These are phyloP conservation scores for Harringtonia lauricola DNA, from an alignment of 2,329 filamentous ascomycete species.

Conservation along the genomic window DNA sequence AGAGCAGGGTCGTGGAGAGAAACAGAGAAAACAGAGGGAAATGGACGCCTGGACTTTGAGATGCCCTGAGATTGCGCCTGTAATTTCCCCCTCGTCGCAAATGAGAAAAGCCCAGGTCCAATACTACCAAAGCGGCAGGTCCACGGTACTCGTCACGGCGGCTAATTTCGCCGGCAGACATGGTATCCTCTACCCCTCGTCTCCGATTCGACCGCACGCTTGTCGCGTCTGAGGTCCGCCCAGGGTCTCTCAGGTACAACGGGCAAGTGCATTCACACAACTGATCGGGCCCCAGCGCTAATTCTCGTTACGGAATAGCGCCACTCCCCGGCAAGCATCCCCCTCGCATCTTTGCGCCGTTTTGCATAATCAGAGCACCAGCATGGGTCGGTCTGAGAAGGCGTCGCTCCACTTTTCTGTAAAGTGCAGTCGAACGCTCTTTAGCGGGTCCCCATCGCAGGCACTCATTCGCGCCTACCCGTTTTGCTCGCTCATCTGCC, in stretches of 20 bases:
- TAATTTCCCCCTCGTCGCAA: not conserved
- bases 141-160: not conserved
- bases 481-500: not conserved
- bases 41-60: too few species aligned
- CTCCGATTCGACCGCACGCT: not conserved
- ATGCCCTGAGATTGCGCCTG: slow-evolving; percentile 1
- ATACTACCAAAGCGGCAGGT: not conserved
- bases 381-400: too few species aligned
- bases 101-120: not conserved
- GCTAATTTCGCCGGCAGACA: not conserved
- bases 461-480: not conserved
- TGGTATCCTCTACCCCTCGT: not conserved
- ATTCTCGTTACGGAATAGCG: not conserved
- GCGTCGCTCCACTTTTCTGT: too few species aligned
- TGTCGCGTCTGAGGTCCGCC: too few species aligned
- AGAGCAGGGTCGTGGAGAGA: too few species aligned
- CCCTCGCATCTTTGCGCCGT: not conserved
- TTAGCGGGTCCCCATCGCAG: not conserved
- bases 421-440: too few species aligned
- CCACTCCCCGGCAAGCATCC: not conserved
- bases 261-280: too few species aligned
- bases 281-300: too few species aligned
- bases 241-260: not conserved
- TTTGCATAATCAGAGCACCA: too few species aligned
- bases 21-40: too few species aligned